phyloP scores from a whole-genome alignment of 441 rosid species.

The Theobroma grandiflorum region DNA sequence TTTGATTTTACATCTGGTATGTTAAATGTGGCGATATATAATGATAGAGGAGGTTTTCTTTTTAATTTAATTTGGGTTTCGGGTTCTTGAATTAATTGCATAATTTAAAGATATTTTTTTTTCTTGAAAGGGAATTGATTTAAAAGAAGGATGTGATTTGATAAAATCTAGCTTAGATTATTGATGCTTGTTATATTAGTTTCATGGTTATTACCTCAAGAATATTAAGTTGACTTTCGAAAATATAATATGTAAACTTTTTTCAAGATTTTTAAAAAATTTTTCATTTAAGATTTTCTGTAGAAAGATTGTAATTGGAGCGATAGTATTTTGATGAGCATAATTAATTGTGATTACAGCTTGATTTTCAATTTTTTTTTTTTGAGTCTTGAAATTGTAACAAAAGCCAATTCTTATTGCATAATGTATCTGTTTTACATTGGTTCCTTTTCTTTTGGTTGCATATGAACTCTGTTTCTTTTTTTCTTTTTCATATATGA shows the following conservation, averaged over 20 bases:
- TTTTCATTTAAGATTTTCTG: neutral
- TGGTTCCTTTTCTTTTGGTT: neutral
- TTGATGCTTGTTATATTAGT: neutral
- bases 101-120: neutral
- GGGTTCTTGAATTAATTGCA: constrained; percentile 2
- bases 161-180: neutral
- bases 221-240: neutral
- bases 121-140: neutral
- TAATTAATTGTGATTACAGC: neutral
- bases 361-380: neutral
- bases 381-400: neutral
- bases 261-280: neutral
- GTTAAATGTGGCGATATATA: neutral
- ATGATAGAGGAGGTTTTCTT: neutral
- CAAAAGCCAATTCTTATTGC: neutral
- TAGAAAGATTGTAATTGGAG: neutral
- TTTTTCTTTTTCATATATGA: neutral
- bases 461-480: neutral
- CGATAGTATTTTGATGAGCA: neutral
- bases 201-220: neutral
- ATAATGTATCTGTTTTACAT: neutral
- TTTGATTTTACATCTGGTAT: neutral
- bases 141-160: constrained; percentile 5
- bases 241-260: neutral
- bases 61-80: neutral